phyloP scores from a whole-genome alignment of 306 rosid genomes.

The Gynostemma pentaphyllum region DNA sequence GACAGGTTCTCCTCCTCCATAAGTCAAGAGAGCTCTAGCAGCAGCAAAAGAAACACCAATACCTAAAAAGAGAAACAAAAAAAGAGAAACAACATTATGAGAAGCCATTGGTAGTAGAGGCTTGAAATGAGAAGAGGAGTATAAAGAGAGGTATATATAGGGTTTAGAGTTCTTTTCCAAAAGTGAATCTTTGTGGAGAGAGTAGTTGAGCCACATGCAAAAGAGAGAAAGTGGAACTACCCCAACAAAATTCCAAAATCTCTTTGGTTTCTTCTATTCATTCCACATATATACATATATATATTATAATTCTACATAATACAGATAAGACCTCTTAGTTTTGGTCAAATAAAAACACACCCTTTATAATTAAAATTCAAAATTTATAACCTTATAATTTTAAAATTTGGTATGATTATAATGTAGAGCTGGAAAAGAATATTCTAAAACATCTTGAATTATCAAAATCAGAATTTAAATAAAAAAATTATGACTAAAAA shows the following conservation, averaged over 20 bases:
- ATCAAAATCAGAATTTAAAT: too few species aligned
- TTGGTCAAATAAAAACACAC: too few species aligned
- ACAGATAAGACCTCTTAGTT: too few species aligned
- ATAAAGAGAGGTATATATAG: not conserved
- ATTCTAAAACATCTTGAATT: too few species aligned
- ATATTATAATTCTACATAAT: too few species aligned
- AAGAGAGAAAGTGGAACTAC: constrained; percentile 1
- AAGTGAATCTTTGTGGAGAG: not conserved
- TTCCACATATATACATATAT: too few species aligned
- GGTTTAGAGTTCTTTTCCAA: not conserved
- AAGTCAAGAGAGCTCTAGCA: not conserved
- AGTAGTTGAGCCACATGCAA: constrained; percentile 9
- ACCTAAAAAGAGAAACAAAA: not conserved
- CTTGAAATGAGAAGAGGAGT: constrained; percentile 1
- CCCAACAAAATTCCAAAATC: not conserved
- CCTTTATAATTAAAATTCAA: too few species aligned
- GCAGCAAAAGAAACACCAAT: constrained; percentile 4
- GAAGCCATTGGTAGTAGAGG: not conserved
- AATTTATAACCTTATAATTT: too few species aligned
- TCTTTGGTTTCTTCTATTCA: not conserved
- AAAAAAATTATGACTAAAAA: too few species aligned
- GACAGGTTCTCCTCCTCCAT: not conserved
- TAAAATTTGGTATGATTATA: too few species aligned
- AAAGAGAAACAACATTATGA: not conserved
- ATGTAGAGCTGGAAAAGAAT: too few species aligned